A percentile compares a stretch with the other conserved stretches of the same genome.
Evolutionary conservation across 257 asterid species (phyloP).

Genomic region (Fraxinus anomala): DNA sequence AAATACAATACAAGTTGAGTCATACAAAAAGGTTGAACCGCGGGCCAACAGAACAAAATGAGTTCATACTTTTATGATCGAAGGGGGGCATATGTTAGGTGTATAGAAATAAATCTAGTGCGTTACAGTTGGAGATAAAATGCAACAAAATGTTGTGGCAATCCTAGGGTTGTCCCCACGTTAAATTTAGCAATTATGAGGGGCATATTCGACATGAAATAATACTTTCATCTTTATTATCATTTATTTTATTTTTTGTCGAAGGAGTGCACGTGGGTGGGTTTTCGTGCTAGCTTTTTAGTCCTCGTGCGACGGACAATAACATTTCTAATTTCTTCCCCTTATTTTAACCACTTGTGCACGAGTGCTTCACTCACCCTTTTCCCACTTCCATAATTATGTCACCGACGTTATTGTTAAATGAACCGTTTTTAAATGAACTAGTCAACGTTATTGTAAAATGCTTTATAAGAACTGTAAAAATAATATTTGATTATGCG

Average conservation of each 20-base stretch:
- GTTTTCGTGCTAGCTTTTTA: constrained; percentile 23
- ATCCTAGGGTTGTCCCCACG: no score
- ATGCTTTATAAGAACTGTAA: no score
- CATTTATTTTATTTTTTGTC: background rate
- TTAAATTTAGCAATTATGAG: background rate
- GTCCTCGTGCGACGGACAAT: constrained; percentile 45
- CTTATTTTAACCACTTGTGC: constrained; percentile 48
- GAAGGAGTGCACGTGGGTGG: constrained; percentile 44
- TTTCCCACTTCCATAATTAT: constrained; percentile 38
- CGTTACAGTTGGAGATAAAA: background rate
- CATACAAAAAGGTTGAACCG: no score
- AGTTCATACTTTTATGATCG: no score
- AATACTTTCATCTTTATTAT: background rate
- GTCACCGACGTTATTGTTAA: constrained; percentile 39
- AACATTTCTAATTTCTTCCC: constrained; percentile 35
- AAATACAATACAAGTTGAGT: no score
- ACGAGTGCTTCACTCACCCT: constrained; percentile 45
- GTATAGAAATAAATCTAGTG: background rate
- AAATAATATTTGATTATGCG: no score
- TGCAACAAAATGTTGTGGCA: background rate
- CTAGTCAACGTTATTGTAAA: no score
- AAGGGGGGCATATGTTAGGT: no score
- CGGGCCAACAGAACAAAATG: no score
- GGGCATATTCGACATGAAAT: constrained; percentile 11
- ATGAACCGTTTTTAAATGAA: no score